Percentiles rank a stretch among this genome's conserved stretches.
Evolutionary conservation across 345 rosid species (phyloP).

Genomic region (Aquilaria sinensis): DNA sequence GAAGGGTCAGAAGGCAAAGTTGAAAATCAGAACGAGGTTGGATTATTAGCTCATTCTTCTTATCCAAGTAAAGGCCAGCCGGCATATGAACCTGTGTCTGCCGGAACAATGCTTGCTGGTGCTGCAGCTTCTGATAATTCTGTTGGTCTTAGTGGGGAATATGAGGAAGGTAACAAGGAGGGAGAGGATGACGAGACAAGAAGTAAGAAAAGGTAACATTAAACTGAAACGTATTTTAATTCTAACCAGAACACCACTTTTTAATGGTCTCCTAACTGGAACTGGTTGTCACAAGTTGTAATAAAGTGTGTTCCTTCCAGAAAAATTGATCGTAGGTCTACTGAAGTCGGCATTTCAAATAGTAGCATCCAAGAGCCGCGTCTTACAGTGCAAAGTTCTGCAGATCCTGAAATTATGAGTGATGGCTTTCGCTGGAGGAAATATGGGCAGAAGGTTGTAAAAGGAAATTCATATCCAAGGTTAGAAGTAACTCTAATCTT

Average conservation of each 20-base stretch:
- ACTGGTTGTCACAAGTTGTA: background rate
- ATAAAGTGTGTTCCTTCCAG: slow-evolving; percentile 21
- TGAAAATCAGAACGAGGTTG: slow-evolving; percentile 32
- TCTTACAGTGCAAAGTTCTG: slow-evolving; percentile 34
- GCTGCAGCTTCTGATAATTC: slow-evolving; percentile 51
- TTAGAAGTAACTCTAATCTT: slow-evolving; percentile 12
- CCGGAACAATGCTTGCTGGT: slow-evolving; percentile 23
- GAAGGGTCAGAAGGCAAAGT: slow-evolving; percentile 38
- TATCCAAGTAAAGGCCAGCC: slow-evolving; percentile 23
- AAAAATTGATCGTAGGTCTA: slow-evolving; percentile 51
- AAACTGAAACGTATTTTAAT: background rate
- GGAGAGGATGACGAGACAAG: slow-evolving; percentile 55
- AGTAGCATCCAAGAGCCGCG: slow-evolving; percentile 37
- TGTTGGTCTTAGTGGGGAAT: slow-evolving; percentile 52
- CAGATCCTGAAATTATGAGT: slow-evolving; percentile 63
- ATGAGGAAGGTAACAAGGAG: slow-evolving; percentile 57
- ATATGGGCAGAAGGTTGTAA: slow-evolving; percentile 95
- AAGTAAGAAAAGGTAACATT: slow-evolving; percentile 67
- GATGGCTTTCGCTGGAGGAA: slow-evolving; percentile 99
- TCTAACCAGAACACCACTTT: background rate
- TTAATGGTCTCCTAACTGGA: background rate
- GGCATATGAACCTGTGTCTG: slow-evolving; percentile 27
- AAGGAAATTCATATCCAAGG: slow-evolving; percentile 97
- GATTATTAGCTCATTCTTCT: slow-evolving; percentile 17
- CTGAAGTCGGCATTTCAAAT: slow-evolving; percentile 39